Evolutionary conservation across 768 basidiomycete species (phyloP), one percentile per base, ranked within the genome.

Genomic region (Pleurotus pulmonarius): DNA sequence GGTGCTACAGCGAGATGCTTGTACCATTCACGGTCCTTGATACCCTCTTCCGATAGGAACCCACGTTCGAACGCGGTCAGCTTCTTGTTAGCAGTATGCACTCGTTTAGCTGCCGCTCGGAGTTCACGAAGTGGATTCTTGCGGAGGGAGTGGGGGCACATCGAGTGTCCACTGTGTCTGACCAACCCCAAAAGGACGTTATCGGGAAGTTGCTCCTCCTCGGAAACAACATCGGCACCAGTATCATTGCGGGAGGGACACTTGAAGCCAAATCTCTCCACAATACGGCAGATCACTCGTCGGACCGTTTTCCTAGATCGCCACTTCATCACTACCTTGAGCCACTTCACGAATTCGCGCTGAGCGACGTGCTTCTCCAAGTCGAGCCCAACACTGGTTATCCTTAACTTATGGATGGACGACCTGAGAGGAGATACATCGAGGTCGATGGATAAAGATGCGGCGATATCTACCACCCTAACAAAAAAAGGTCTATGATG

Each of bases 21-120:
- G 67, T 89, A 96, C 93, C 93, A 95, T 66, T 91, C 87, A 29
- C 90, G 78, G 54, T 86, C 84, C 61, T 85, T 85, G 60, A 94
- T 84, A 0, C 93, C 94, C 13, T 74, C 83, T 63, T 87, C 75
- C 5, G 83, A 84, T 58, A 94, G 87, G 67, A 96, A 91, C 1
- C 92, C 91, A 48, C 80, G 81, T 67, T 93, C 91, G 61, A 92
- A 92, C 5, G 73, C 70, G 9, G 76, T 70, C n/a, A 92, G 72
- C 67, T 86, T 89, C 71, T 79, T 70, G 69, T 92, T 92, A 13
- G 78, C 80, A 53, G 65, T 73, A 51, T 71, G 74, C 8, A 90
- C 80, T 25, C 83, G 82, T 63, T 79, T 81, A 2, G 75, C 82
- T 3, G 84, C 87, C 61, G 76, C 76, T 59, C 81, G 73, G 57